These are phyloP conservation scores for Tricholoma hemisulphureum DNA, from an alignment of 768 basidiomycete species.

Conservation along the genomic window DNA sequence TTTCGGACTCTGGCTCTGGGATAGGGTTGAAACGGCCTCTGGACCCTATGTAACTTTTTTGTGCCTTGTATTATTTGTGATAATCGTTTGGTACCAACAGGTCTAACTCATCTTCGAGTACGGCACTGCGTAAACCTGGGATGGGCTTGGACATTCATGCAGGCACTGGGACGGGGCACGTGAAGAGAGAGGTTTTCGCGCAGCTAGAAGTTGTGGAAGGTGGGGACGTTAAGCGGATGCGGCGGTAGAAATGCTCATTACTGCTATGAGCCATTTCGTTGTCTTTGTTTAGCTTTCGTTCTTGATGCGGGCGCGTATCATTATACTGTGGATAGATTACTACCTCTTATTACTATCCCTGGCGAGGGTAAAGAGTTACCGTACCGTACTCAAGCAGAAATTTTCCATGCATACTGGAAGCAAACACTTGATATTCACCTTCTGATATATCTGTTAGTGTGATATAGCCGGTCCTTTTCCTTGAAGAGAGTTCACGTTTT, in stretches of 20 bases:
- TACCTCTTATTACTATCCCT: no score
- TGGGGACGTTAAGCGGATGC: slow-evolving; percentile 45
- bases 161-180: slow-evolving; percentile 18
- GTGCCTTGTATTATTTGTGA: slow-evolving; percentile 1
- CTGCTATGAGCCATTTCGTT: not conserved
- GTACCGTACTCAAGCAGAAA: no score
- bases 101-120: slow-evolving; percentile 15
- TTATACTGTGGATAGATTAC: not conserved
- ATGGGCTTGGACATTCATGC: slow-evolving; percentile 41
- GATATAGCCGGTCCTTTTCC: no score
- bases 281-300: not conserved
- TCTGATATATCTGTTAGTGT: no score
- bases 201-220: slow-evolving; percentile 37
- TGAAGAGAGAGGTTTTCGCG: slow-evolving; percentile 33
- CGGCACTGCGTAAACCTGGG: slow-evolving; percentile 28
- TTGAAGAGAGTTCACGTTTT: no score
- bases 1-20: not conserved
- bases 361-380: no score
- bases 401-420: no score
- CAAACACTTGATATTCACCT: no score
- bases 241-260: slow-evolving; percentile 5
- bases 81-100: slow-evolving; percentile 9
- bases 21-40: slow-evolving; percentile 32
- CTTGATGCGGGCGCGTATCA: not conserved
- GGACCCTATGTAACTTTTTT: slow-evolving; percentile 30